Conservation (phyloP, 495 filamentous ascomycete genomes). For the Cenococcum geophilum region DNA sequence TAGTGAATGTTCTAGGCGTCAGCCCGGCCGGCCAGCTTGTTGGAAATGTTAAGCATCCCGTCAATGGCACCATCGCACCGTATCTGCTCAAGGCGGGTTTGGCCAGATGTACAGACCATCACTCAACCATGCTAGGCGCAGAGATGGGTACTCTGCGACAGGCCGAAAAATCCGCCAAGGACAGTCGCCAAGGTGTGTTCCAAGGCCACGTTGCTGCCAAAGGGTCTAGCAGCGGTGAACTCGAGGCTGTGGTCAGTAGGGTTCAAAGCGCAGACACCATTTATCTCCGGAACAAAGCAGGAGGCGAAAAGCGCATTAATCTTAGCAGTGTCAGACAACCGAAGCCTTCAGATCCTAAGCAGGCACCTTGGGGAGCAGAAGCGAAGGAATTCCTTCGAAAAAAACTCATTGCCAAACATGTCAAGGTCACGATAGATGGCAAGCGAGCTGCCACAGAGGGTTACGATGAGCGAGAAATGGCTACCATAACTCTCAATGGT, state of each 20-base stretch:
- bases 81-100: constrained; percentile 82
- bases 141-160: constrained; percentile 81
- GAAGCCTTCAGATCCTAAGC: constrained; percentile 70
- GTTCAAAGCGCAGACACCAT: constrained; percentile 86
- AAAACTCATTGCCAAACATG: constrained; percentile 90
- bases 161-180: constrained; percentile 81
- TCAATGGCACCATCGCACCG: constrained; percentile 77
- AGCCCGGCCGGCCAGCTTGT: constrained; percentile 83
- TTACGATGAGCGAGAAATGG: constrained; percentile 91
- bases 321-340: constrained; percentile 90
- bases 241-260: constrained; percentile 75
- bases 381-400: constrained; percentile 95
- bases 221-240: constrained; percentile 48
- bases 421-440: constrained; percentile 79
- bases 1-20: constrained; percentile 71
- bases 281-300: constrained; percentile 73
- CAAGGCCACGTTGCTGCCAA: constrained; percentile 65
- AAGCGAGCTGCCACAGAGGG: constrained; percentile 84
- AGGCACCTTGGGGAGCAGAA: constrained; percentile 81
- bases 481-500: constrained; percentile 72
- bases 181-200: constrained; percentile 65
- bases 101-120: constrained; percentile 87
- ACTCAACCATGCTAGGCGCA: constrained; percentile 77
- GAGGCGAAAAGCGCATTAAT: constrained; percentile 80
- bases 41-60: constrained; percentile 73